phyloP scores from a whole-genome alignment of 345 rosid genomes.

The Isatis tinctoria region DNA sequence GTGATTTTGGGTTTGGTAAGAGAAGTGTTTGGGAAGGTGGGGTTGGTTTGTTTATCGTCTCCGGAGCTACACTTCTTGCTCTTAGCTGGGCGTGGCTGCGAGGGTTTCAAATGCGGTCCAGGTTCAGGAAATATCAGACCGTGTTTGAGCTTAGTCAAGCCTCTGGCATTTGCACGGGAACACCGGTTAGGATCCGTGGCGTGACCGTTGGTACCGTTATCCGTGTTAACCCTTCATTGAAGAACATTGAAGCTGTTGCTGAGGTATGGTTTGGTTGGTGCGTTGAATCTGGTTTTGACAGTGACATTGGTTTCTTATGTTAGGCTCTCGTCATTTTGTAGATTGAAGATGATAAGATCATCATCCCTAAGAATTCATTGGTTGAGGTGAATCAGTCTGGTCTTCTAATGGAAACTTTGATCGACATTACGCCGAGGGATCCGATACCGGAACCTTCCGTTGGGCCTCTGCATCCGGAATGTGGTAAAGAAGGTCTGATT shows the following conservation, averaged over 20 bases:
- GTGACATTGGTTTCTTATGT: background rate
- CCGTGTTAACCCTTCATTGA: conserved; percentile 85
- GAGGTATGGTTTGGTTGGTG: conserved; percentile 52
- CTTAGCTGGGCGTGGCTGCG: conserved; percentile 92
- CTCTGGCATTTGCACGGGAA: conserved; percentile 83
- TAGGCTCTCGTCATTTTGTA: conserved; percentile 11
- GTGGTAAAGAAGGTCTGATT: conserved; percentile 81
- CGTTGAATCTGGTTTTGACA: background rate
- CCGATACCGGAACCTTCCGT: conserved; percentile 83
- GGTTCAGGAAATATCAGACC: conserved; percentile 78
- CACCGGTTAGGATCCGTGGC: conserved; percentile 95
- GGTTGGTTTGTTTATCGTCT: conserved; percentile 88
- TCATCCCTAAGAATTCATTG: conserved; percentile 82
- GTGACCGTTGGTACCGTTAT: conserved; percentile 87
- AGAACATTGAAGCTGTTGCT: conserved; percentile 82
- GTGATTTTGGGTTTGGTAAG: conserved; percentile 91
- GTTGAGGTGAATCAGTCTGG: conserved; percentile 99
- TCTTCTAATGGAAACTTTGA: conserved; percentile 93
- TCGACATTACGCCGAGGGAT: conserved; percentile 81
- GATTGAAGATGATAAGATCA: conserved; percentile 95
- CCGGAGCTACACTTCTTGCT: conserved; percentile 78
- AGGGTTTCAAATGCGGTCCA: conserved; percentile 75
- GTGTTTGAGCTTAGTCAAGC: conserved; percentile 86
- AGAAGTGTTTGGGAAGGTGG: conserved; percentile 99
- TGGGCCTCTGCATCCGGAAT: conserved; percentile 75